These are phyloP conservation scores for Ajuga reptans DNA, from an alignment of 305 asterid species.

Conservation along the genomic window DNA sequence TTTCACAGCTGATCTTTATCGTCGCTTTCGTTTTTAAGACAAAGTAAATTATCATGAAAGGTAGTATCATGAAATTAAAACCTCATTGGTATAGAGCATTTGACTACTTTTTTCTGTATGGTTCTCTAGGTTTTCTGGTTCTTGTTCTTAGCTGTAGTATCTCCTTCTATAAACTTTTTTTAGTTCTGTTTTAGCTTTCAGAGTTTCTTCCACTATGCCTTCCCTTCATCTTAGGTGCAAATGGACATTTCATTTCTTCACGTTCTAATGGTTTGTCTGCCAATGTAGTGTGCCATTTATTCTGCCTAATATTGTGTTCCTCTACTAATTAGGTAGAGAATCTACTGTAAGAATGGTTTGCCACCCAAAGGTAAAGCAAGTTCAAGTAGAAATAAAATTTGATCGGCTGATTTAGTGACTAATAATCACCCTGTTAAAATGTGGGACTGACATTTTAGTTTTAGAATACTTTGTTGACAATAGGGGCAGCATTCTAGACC, in stretches of 20 bases:
- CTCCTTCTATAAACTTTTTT: not conserved
- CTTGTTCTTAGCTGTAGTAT: not conserved
- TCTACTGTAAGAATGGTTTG: not conserved
- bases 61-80: not conserved
- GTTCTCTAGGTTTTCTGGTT: not conserved
- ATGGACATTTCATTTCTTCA: slow-evolving; percentile 3
- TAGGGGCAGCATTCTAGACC: not conserved
- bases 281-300: not conserved
- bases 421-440: not conserved
- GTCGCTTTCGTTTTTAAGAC: not conserved
- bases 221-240: not conserved
- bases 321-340: not conserved
- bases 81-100: not conserved
- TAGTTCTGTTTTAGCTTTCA: not conserved
- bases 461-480: not conserved
- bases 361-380: not conserved
- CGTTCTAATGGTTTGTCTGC: not conserved
- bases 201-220: not conserved
- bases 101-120: not conserved
- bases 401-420: not conserved
- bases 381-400: not conserved
- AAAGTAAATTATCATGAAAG: not conserved
- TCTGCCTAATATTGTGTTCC: not conserved
- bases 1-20: slow-evolving; percentile 6
- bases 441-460: not conserved